Evolutionary conservation across 768 basidiomycete genomes (phyloP), one percentile per base, ranked within the genome.

Genomic region (Cystofilobasidium macerans): DNA sequence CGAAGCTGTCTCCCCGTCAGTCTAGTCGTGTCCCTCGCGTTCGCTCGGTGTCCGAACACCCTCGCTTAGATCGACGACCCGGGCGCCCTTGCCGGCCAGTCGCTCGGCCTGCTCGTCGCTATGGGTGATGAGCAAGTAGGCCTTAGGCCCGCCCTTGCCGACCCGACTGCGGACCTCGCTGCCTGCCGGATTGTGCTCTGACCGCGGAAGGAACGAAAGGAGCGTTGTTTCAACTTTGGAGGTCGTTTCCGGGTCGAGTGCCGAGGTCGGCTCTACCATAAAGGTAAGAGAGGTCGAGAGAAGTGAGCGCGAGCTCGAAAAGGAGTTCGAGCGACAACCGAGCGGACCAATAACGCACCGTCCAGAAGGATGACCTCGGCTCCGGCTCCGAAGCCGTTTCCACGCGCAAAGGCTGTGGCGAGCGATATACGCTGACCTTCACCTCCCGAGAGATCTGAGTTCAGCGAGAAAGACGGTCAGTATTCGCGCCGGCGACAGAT

Each of bases 341-440:
- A 28, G n/a, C 32, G 4, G 20, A 26, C 11, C 7, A 38, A n/a
- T 4, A 3, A 26, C 76, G 56, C 57, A 77, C 76, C 76, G 71
- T 77, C 76, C 13, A 77, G 69, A 14, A 93, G 79, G 20, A 94
- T 76, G 0, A 93, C 78, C 72, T 92, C 88, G 0, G 89, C 88
- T 0, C 84, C 83, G 16, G 11, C 6, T 16, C 67, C 67, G 24
- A 68, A 26, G 6, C 67, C 67, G 1, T 48, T 30, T 56, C 84
- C 79, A 48, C 90, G 74, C 0, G 87, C 85, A 1, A 89, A 73
- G 0, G 87, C 87, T 12, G 85, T 80, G 22, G 89, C 87, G 61
- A 93, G 74, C 13, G 85, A 82, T n/a, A 92, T 82, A 56, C 91
- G 80, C 74, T 94, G 91, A 0, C 83, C 81, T 74, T 94, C 91